Percentiles rank a stretch among this genome's conserved stretches.
phyloP scores from a whole-genome alignment of 2,329 filamentous ascomycete species.

The Fusarium acutatum region DNA sequence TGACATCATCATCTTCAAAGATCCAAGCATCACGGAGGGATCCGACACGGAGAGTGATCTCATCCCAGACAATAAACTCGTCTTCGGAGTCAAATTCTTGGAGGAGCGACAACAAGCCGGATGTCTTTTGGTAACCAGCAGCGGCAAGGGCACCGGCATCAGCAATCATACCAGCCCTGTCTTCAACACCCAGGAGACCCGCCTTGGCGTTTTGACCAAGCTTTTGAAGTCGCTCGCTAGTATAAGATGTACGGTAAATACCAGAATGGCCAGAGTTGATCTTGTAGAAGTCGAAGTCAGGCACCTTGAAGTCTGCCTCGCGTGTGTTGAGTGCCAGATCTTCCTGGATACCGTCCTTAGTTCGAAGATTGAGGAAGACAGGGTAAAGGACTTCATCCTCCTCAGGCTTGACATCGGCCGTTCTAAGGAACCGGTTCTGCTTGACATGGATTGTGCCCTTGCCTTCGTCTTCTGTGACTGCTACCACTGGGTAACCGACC shows the following conservation, averaged over 20 bases:
- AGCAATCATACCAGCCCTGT: conserved; percentile 92
- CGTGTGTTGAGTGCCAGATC: conserved; percentile 69
- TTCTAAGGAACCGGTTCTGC: conserved; percentile 94
- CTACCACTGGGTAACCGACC: conserved; percentile 90
- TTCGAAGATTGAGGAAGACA: conserved; percentile 86
- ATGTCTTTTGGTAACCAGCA: conserved; percentile 93
- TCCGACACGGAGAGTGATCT: conserved; percentile 81
- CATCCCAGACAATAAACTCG: conserved; percentile 95
- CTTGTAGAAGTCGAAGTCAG: conserved; percentile 91
- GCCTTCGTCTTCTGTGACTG: conserved; percentile 73
- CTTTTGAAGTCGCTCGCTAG: conserved; percentile 83
- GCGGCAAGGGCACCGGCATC: conserved; percentile 90
- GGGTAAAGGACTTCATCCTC: conserved; percentile 90
- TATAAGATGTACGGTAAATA: conserved; percentile 90
- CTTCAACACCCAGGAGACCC: conserved; percentile 80
- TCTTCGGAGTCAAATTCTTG: conserved; percentile 85
- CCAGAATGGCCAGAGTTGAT: conserved; percentile 94
- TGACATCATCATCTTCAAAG: conserved; percentile 74
- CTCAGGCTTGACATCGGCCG: conserved; percentile 90
- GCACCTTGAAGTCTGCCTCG: conserved; percentile 79
- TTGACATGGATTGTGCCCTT: conserved; percentile 82
- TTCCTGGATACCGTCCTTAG: conserved; percentile 83
- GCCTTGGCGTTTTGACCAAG: conserved; percentile 84
- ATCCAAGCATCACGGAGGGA: conserved; percentile 87
- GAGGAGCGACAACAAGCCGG: conserved; percentile 83